Evolutionary conservation across 805 yeast genomes (phyloP).

Genomic region (Cyberlindnera euphorbiiphila): DNA sequence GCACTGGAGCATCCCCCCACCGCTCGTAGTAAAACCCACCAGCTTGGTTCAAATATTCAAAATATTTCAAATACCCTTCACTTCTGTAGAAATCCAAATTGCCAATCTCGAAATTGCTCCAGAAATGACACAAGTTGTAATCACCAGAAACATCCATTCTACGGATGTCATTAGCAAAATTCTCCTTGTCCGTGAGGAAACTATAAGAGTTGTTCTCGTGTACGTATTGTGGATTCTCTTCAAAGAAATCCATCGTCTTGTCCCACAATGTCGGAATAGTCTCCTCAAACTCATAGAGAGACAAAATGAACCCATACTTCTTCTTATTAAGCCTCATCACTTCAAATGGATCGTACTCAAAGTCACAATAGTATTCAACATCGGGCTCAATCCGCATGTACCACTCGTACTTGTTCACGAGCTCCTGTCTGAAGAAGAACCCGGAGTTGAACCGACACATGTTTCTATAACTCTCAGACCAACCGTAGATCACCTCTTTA

Average conservation of each 20-base stretch:
- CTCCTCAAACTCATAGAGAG: conserved; percentile 75
- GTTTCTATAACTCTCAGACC: conserved; percentile 68
- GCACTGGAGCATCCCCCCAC: conserved; percentile 97
- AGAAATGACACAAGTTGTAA: conserved; percentile 79
- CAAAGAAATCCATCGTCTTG: conserved; percentile 57
- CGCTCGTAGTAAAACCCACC: conserved; percentile 85
- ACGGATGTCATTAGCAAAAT: conserved; percentile 32
- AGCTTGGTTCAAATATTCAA: conserved; percentile 56
- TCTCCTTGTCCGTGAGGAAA: conserved; percentile 49
- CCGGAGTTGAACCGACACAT: conserved; percentile 97
- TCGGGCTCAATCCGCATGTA: conserved; percentile 97
- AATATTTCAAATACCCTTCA: conserved; percentile 56
- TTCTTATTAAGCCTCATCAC: conserved; percentile 72
- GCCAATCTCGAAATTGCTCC: conserved; percentile 85
- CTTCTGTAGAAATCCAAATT: conserved; percentile 66
- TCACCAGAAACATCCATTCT: conserved; percentile 38
- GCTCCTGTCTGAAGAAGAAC: conserved; percentile 74
- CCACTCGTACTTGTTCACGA: conserved; percentile 72
- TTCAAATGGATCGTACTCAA: conserved; percentile 82
- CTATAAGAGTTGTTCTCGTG: conserved; percentile 62
- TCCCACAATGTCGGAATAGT: conserved; percentile 88
- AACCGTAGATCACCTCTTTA: conserved; percentile 58
- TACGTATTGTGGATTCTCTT: conserved; percentile 53
- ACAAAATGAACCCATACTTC: conserved; percentile 82
- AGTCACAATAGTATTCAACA: conserved; percentile 84